These are phyloP conservation scores for Pelargonium australe DNA, from an alignment of 441 rosid genomes.

Conservation along the genomic window DNA sequence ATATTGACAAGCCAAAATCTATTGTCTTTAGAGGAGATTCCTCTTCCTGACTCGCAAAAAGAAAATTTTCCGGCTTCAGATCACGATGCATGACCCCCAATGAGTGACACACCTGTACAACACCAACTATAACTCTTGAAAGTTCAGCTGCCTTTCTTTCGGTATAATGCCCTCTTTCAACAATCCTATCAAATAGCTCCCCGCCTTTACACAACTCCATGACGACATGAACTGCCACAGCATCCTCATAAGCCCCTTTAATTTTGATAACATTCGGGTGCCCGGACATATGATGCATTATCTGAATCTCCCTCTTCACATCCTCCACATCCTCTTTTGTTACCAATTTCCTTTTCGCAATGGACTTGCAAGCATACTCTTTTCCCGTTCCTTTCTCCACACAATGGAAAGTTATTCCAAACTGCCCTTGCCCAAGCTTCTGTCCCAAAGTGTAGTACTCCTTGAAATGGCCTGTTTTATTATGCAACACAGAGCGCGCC, in stretches of 20 bases:
- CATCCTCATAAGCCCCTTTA: conserved; percentile 39
- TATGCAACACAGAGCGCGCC: conserved; percentile 40
- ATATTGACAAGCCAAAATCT: conserved; percentile 58
- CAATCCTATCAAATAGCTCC: conserved; percentile 48
- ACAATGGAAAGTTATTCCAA: conserved; percentile 54
- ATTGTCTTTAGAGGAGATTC: conserved; percentile 62
- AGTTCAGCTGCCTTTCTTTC: conserved; percentile 55
- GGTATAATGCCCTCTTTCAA: conserved; percentile 49
- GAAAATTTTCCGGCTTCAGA: conserved; percentile 66
- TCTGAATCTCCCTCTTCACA: conserved; percentile 43
- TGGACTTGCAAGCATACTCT: conserved; percentile 43
- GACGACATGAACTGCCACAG: conserved; percentile 34
- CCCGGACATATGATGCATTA: conserved; percentile 40
- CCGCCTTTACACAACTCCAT: conserved; percentile 45
- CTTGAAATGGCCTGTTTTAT: conserved; percentile 48
- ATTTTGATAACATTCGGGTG: conserved; percentile 31
- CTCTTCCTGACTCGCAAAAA: conserved; percentile 42
- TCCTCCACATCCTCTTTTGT: conserved; percentile 31
- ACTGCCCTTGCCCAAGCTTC: conserved; percentile 60
- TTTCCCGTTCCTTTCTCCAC: conserved; percentile 32
- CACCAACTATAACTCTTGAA: conserved; percentile 45
- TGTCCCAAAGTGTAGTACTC: conserved; percentile 44
- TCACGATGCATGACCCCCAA: conserved; percentile 63
- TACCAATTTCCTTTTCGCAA: conserved; percentile 36
- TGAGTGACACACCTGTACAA: conserved; percentile 54